Percentiles rank a stretch among this genome's conserved stretches.
Conservation (phyloP, 257 asterid species). For the Coffea canephora region DNA sequence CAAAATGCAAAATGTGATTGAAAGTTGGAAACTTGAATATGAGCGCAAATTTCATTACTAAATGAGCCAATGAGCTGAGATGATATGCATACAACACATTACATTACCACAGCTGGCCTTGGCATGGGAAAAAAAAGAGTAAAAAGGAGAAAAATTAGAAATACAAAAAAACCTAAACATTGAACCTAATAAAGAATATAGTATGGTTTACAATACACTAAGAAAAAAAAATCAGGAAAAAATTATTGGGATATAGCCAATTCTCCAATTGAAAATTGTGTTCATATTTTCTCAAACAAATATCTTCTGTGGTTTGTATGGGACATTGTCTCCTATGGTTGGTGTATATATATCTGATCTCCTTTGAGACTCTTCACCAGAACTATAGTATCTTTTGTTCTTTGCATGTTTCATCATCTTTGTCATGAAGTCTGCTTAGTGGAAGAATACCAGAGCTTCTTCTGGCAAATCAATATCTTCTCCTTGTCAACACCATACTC, state of each 20-base stretch:
- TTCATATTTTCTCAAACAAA: constrained; percentile 18
- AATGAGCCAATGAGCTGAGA: constrained; percentile 11
- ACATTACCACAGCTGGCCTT: constrained; percentile 13
- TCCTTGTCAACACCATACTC: constrained; percentile 66
- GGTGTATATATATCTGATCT: constrained; percentile 29
- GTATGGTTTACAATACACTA: not conserved
- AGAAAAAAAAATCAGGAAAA: not conserved
- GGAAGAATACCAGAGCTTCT: constrained; percentile 90
- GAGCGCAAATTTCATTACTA: constrained; percentile 1
- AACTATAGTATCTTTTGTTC: constrained; percentile 2
- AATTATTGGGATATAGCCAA: constrained; percentile 22
- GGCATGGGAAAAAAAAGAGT: not conserved
- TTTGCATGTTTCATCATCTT: constrained; percentile 2
- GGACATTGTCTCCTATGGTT: constrained; percentile 32
- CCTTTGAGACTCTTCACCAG: constrained; percentile 20
- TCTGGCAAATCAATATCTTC: constrained; percentile 87
- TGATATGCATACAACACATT: constrained; percentile 11
- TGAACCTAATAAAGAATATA: constrained; percentile 50
- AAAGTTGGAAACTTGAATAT: not conserved
- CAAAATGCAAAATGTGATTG: too few species aligned
- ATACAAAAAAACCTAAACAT: not conserved
- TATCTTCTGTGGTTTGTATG: constrained; percentile 15
- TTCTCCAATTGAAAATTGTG: constrained; percentile 25
- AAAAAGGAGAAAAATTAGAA: constrained; percentile 6
- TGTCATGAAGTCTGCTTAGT: constrained; percentile 45